Conservation (phyloP, 1,284 basidiomycete species). For the Hymenochaete sp. region DNA sequence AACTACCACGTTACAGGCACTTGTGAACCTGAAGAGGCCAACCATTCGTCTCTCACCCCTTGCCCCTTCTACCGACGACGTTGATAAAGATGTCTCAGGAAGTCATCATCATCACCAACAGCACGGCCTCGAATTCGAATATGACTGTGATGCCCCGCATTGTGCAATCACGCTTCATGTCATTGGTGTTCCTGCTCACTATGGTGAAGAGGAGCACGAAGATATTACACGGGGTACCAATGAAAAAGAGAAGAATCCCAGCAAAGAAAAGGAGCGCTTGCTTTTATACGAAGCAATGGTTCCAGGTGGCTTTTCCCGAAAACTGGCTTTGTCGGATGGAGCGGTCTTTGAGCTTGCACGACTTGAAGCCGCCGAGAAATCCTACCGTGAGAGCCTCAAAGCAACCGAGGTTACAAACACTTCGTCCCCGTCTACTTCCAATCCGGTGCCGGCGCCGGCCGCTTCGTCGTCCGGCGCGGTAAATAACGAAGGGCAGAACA, state of each 20-base stretch:
- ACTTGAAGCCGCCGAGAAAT: constrained; percentile 36
- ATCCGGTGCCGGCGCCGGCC: not conserved
- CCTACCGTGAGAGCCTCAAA: constrained; percentile 17
- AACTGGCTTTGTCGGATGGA: constrained; percentile 64
- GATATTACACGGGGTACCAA: not conserved
- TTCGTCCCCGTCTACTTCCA: not conserved
- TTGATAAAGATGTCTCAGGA: constrained; percentile 30
- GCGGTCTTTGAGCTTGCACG: constrained; percentile 64
- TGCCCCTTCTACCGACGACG: constrained; percentile 33
- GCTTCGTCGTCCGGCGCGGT: not conserved
- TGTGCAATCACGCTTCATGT: constrained; percentile 71
- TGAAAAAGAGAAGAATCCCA: constrained; percentile 28
- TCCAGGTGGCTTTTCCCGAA: constrained; percentile 72
- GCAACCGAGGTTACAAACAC: constrained; percentile 16
- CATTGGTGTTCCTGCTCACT: constrained; percentile 52
- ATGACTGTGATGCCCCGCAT: constrained; percentile 79
- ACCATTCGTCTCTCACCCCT: constrained; percentile 66
- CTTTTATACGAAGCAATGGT: constrained; percentile 67
- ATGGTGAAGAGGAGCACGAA: constrained; percentile 24
- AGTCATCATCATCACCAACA: constrained; percentile 34
- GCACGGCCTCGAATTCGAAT: constrained; percentile 80
- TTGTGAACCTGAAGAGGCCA: constrained; percentile 86
- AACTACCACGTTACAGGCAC: constrained; percentile 83
- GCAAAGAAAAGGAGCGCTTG: constrained; percentile 37
- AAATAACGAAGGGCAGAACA: constrained; percentile 1